Evolutionary conservation across 176 grass and related monocot species (phyloP), one percentile per base, ranked within the genome.

Genomic region (Echinochloa phyllopogon): DNA sequence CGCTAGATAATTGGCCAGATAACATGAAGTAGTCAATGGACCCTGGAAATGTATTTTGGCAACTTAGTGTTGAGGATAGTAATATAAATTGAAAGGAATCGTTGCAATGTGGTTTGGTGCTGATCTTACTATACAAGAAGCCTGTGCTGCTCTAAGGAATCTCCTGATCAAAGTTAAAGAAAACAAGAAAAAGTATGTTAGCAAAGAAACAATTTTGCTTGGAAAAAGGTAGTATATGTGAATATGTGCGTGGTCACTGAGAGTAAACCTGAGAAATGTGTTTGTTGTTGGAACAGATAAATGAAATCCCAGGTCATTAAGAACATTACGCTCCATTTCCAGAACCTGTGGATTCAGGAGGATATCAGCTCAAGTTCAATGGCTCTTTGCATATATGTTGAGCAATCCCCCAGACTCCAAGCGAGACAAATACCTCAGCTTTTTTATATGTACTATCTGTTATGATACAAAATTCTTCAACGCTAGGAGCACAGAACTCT

Each of bases 381-480:
- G 41, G 33, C 20, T 82, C 48, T 66, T 86, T n/a, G 76, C 37
- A 78, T 29, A 42, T 57, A 42, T n/a, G 55, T 49, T 81, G 45
- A 85, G 8, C 70, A 82, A 61, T 57, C n/a, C 20, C 43, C 57
- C 29, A 69, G 27, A 72, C 3, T 65, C 44, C n/a, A 83, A 3
- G 58, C 8, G 59, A 80, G 83, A 70, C n/a, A 87, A 87, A 47
- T 85, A 99, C 96, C 96, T 96, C 87, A 82, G 80, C 74, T 56
- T 94, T 96, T 45, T 23, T 47, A 56, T 94, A 99, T 42, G 96
- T 88, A 77, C 89, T 89, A 61, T 92, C 93, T 45, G 96, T 99
- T 49, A 99, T 92, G 73, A 84, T 89, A 87, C 93, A 92, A 79
- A 96, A 99, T 74, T 91, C 88, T 87, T 99, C 87, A 27, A 91